Evolutionary conservation across 768 basidiomycete genomes (phyloP), one percentile per base, ranked within the genome.

Genomic region (Hygrophorus russula): DNA sequence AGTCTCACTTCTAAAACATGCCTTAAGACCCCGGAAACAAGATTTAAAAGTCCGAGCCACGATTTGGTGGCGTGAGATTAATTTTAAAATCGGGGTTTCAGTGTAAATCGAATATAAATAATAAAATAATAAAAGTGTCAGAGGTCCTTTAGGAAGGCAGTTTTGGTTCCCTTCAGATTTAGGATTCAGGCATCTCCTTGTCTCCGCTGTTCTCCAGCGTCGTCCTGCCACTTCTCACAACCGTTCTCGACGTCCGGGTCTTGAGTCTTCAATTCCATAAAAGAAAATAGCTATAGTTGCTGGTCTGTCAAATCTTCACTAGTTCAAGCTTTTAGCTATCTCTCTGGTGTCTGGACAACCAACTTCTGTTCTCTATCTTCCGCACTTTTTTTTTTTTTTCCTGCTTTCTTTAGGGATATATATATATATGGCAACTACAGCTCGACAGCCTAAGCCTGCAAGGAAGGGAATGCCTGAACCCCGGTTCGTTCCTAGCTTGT

Each of bases 401-500:
- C 54, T 52, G 51, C 49, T 46, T 41, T 45, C 52, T 15, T 18
- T 34, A 12, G 20, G 42, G 24, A 24, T 45, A 17, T 18, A 20
- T 15, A 38, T 37, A 37, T 39, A 6, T 24, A 85, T 85, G 82
- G 75, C 80, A 55, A 69, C 79, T 45, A 59, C 76, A 54, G 64
- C 76, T 54, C 71, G 83, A 60, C 78, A 74, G 62, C 58, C 72
- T 51, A 86, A 82, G 64, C 69, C 71, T 42, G 55, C 70, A 47
- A 74, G 75, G 64, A 85, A 78, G 59, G 78, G 76, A 40, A 63
- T 67, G 51, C 65, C 74, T 50, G 81, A 83, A 51, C 62, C 72
- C 68, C 64, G 64, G 77, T 75, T 51, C 54, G 60, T 56, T 38
- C 31, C 28, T 18, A 11, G 30, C 11, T 18, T 2, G 35, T 17